Evolutionary conservation across 108 stramenopile genomes (phyloP).

Genomic region (Thalassiosira profunda): DNA sequence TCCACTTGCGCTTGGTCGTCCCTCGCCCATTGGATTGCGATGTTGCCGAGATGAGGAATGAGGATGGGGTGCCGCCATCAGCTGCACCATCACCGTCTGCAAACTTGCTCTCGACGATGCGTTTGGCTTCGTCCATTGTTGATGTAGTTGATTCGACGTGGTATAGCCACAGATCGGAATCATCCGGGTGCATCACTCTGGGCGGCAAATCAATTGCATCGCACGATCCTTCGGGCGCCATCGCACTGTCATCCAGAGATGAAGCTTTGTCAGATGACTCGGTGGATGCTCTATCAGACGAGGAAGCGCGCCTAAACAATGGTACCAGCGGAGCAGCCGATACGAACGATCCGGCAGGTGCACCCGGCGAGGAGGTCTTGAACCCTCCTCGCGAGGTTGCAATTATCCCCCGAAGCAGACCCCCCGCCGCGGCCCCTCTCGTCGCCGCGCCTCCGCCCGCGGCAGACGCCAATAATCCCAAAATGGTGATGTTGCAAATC

Average conservation of each 20-base stretch:
- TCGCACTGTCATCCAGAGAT: neutral
- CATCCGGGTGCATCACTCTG: slow-evolving; percentile 22
- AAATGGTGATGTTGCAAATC: no score
- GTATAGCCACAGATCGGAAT: slow-evolving; percentile 44
- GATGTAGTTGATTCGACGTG: slow-evolving; percentile 48
- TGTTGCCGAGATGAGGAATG: slow-evolving; percentile 43
- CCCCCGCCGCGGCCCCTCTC: no score
- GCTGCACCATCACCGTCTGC: neutral
- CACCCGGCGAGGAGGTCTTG: no score
- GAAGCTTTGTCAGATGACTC: neutral
- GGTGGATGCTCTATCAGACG: neutral
- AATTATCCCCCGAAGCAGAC: no score
- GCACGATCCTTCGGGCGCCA: neutral
- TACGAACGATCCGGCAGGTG: no score
- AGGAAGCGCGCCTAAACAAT: neutral
- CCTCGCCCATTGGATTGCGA: slow-evolving; percentile 51
- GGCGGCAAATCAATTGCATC: neutral
- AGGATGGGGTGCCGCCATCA: slow-evolving; percentile 5
- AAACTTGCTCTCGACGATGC: slow-evolving; percentile 35
- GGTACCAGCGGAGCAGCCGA: neutral
- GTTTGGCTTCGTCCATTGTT: slow-evolving; percentile 53
- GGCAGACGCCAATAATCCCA: no score
- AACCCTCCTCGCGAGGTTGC: no score
- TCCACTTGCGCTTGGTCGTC: slow-evolving; percentile 45
- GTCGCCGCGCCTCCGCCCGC: no score